Conservation (phyloP, 805 yeast species). For the Spathaspora hagerdaliae region DNA sequence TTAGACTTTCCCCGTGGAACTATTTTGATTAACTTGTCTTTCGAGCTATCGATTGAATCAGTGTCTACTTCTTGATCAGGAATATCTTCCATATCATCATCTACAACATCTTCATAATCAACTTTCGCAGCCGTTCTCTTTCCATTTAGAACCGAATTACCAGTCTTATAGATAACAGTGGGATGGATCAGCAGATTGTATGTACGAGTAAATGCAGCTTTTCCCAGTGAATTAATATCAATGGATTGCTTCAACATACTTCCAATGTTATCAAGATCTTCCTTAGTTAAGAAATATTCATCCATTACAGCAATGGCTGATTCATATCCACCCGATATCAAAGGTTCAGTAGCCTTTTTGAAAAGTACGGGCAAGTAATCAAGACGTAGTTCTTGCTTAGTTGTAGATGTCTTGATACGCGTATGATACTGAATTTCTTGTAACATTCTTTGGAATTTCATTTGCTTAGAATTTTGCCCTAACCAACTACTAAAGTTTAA, state of each 20-base stretch:
- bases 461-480: slow-evolving; percentile 83
- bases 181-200: slow-evolving; percentile 82
- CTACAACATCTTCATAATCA: slow-evolving; percentile 69
- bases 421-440: slow-evolving; percentile 90
- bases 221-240: slow-evolving; percentile 59
- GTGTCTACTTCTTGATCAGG: slow-evolving; percentile 41
- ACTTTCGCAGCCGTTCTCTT: slow-evolving; percentile 39
- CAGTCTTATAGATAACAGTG: slow-evolving; percentile 74
- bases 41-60: slow-evolving; percentile 47
- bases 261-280: slow-evolving; percentile 87
- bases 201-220: slow-evolving; percentile 80
- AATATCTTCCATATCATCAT: slow-evolving; percentile 44
- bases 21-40: slow-evolving; percentile 61
- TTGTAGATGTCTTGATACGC: slow-evolving; percentile 73
- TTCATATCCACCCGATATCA: slow-evolving; percentile 61
- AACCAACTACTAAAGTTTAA: slow-evolving; percentile 81
- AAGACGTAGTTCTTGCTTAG: slow-evolving; percentile 68
- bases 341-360: slow-evolving; percentile 53
- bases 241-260: slow-evolving; percentile 71
- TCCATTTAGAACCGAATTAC: slow-evolving; percentile 44
- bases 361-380: slow-evolving; percentile 69
- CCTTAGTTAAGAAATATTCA: slow-evolving; percentile 77
- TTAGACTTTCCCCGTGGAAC: slow-evolving; percentile 29
- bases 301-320: slow-evolving; percentile 75
- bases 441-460: slow-evolving; percentile 71